These are phyloP conservation scores for Solanum pinnatisectum DNA, from an alignment of 257 asterid species.

Conservation along the genomic window DNA sequence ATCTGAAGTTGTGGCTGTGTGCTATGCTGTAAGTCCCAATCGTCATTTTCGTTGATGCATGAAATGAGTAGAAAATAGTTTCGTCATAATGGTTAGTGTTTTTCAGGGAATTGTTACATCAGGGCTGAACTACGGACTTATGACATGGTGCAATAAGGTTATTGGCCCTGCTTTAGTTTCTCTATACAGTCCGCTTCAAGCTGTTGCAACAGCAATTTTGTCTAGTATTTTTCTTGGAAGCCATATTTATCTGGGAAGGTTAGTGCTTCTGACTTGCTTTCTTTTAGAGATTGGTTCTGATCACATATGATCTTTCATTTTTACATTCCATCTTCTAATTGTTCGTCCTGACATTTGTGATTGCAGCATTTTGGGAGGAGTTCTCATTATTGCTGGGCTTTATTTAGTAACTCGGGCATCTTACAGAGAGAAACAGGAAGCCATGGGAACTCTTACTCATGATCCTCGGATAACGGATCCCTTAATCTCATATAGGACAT, in stretches of 20 bases:
- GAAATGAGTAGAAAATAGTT: not conserved
- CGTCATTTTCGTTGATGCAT: not conserved
- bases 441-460: conserved; percentile 15
- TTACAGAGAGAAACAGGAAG: conserved; percentile 35
- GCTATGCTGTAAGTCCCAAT: conserved; percentile 52
- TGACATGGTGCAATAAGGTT: conserved; percentile 82
- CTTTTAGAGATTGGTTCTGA: not conserved
- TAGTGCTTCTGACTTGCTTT: not conserved
- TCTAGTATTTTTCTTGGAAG: conserved; percentile 86
- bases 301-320: not conserved
- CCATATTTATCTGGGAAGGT: conserved; percentile 97
- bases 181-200: conserved; percentile 83
- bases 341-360: not conserved
- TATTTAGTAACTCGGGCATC: conserved; percentile 92
- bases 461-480: conserved; percentile 37
- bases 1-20: conserved; percentile 70
- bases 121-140: conserved; percentile 72
- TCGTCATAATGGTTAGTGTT: not conserved
- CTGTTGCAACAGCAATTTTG: conserved; percentile 73
- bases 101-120: conserved; percentile 81
- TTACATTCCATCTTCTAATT: not conserved
- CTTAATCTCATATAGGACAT: conserved; percentile 31
- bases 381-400: conserved; percentile 73
- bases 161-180: conserved; percentile 92
- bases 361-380: conserved; percentile 81